Evolutionary conservation across 139 green algal genomes (phyloP), one percentile per base, ranked within the genome.

Genomic region (Chlorella sp.): DNA sequence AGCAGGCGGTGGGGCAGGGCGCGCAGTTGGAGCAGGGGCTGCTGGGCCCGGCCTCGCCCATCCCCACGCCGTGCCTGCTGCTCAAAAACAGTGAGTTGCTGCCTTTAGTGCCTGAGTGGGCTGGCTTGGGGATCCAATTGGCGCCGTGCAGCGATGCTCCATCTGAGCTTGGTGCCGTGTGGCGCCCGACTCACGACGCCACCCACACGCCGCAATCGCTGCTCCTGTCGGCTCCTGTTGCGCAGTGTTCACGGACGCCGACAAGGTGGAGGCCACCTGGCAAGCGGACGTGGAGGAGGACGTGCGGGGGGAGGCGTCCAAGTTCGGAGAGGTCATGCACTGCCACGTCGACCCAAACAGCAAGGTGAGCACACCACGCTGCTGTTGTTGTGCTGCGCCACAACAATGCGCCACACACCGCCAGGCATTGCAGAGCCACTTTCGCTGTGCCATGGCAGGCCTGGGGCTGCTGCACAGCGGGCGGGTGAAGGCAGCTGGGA

Each of bases 31-130:
- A 77, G 69, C 93, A 97, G 79, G 92, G 91, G 50, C 14, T 96
- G 33, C 82, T 98, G 50, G 94, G 94, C 0, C 91, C 93, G 2
- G 81, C 89, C 0, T 96, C 88, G 17, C 94, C 94, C 29, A 95
- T 96, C 66, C 90, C 94, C 31, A 97, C 94, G 29, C 87, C 82
- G 65, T 97, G 91, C 76, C 67, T 98, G 35, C 85, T 98, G 70
- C 83, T 98, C 59, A 97, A 97, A 76, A 97, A 97, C 86, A 94
- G 67, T 72, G 67, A 72, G 67, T 72, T 5, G 5, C 59, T 5
- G 27, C 5, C 59, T n/a, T n/a, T n/a, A n/a, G n/a, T n/a, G n/a
- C n/a, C n/a, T n/a, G n/a, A n/a, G n/a, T n/a, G n/a, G n/a, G n/a
- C n/a, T n/a, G n/a, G n/a, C n/a, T n/a, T n/a, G n/a, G n/a, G n/a